These are phyloP conservation scores for Brasenia schreberi DNA, from an alignment of 164 flowering plant species.

Conservation along the genomic window DNA sequence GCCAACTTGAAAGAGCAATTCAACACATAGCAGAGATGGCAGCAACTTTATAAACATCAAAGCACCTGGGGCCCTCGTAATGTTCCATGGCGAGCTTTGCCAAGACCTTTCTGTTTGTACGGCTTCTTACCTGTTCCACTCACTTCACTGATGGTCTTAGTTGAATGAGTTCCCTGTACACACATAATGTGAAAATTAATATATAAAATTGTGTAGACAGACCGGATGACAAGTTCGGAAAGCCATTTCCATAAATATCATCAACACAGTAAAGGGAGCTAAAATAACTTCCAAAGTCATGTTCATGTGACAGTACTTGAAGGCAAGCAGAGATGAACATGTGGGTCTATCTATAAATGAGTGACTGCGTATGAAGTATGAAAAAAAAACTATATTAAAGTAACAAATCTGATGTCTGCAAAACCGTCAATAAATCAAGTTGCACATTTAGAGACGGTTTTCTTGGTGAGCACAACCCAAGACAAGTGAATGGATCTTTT, in stretches of 20 bases:
- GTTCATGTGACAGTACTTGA: not conserved
- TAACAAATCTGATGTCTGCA: too few relatives aligned
- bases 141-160: conserved; percentile 93
- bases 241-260: not conserved
- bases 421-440: too few relatives aligned
- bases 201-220: not conserved
- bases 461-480: too few relatives aligned
- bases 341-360: too few relatives aligned
- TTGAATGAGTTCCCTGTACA: conserved; percentile 85
- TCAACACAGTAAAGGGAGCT: not conserved
- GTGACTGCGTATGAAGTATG: too few relatives aligned
- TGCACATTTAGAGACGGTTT: too few relatives aligned
- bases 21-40: not conserved
- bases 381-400: too few relatives aligned
- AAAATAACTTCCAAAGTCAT: not conserved
- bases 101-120: conserved; percentile 77
- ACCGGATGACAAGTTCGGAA: not conserved
- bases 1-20: not conserved
- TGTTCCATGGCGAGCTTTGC: conserved; percentile 88
- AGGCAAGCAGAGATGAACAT: too few relatives aligned
- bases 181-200: not conserved
- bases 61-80: conserved; percentile 87
- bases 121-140: conserved; percentile 95
- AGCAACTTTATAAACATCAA: not conserved
- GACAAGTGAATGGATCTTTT: too few relatives aligned